These are phyloP conservation scores for Chaetomiaceae sp. DNA, from an alignment of 2,329 filamentous ascomycete species.

Conservation along the genomic window DNA sequence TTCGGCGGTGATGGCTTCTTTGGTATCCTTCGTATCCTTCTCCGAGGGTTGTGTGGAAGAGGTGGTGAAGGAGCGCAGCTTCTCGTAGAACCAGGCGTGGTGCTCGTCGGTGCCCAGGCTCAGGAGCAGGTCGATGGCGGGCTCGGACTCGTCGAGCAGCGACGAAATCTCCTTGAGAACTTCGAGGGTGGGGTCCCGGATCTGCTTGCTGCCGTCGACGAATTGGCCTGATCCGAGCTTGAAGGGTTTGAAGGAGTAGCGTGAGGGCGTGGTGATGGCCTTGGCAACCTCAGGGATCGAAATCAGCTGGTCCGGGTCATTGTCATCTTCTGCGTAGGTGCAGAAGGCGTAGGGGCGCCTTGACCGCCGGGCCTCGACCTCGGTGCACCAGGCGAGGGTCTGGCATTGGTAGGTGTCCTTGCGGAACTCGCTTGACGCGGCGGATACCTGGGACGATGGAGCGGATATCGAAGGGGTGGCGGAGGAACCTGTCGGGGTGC, in stretches of 20 bases:
- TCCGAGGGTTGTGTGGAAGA: background rate
- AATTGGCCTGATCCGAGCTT: slow-evolving; percentile 25
- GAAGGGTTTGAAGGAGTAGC: slow-evolving; percentile 27
- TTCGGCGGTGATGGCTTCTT: slow-evolving; percentile 14
- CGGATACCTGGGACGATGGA: slow-evolving; percentile 9
- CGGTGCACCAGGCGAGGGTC: slow-evolving; percentile 26
- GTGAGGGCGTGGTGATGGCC: slow-evolving; percentile 25
- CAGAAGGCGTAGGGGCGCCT: slow-evolving; percentile 26
- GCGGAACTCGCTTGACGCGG: slow-evolving; percentile 20
- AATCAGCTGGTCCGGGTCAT: slow-evolving; percentile 11
- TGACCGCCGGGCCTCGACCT: slow-evolving; percentile 19
- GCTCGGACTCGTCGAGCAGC: slow-evolving; percentile 19
- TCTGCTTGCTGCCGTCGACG: slow-evolving; percentile 27
- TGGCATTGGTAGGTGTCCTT: slow-evolving; percentile 26
- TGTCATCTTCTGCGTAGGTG: slow-evolving; percentile 25
- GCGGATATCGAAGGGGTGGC: slow-evolving; percentile 1
- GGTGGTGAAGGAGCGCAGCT: slow-evolving; percentile 12
- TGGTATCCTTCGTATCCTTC: background rate
- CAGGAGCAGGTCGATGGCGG: slow-evolving; percentile 24
- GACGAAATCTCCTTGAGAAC: slow-evolving; percentile 24
- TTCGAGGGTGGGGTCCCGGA: slow-evolving; percentile 25
- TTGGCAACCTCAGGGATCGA: slow-evolving; percentile 28
- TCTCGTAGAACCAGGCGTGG: slow-evolving; percentile 26
- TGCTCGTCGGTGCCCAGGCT: slow-evolving; percentile 26
- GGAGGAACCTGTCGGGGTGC: background rate